These are phyloP conservation scores for Amauroascus niger DNA, from an alignment of 2,329 filamentous ascomycete genomes.

Conservation along the genomic window DNA sequence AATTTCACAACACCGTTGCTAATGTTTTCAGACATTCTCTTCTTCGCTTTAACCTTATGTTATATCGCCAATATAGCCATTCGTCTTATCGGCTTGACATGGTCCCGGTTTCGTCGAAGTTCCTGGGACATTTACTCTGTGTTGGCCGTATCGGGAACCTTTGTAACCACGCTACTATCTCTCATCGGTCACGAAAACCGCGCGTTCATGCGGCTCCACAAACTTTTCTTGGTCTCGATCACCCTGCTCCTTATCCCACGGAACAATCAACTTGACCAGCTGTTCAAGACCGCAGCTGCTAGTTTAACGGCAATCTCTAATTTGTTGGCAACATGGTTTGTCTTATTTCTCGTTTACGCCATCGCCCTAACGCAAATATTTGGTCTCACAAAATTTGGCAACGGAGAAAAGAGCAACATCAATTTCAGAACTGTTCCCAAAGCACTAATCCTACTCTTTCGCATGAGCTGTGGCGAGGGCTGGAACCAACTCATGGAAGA, in stretches of 20 bases:
- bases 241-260: constrained; percentile 84
- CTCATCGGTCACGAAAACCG: constrained; percentile 48
- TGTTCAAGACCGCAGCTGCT: constrained; percentile 96
- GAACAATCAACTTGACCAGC: constrained; percentile 92
- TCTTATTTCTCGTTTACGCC: constrained; percentile 90
- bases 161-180: constrained; percentile 70
- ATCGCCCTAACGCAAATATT: constrained; percentile 96
- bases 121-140: constrained; percentile 93
- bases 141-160: constrained; percentile 66
- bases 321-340: constrained; percentile 89
- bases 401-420: constrained; percentile 61
- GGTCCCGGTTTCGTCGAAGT: constrained; percentile 81
- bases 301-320: constrained; percentile 86
- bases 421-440: constrained; percentile 94
- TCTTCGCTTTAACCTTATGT: constrained; percentile 69
- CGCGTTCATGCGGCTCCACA: constrained; percentile 74
- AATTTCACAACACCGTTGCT: background rate
- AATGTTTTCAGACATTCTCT: constrained; percentile 51
- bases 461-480: constrained; percentile 85
- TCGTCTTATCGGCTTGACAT: constrained; percentile 78
- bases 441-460: constrained; percentile 83
- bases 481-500: constrained; percentile 99
- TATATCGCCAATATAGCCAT: constrained; percentile 77
- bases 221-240: constrained; percentile 85
- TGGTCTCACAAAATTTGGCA: constrained; percentile 79